These are phyloP conservation scores for Sequoia sempervirens DNA, from an alignment of 75 land plant genomes.

Conservation along the genomic window DNA sequence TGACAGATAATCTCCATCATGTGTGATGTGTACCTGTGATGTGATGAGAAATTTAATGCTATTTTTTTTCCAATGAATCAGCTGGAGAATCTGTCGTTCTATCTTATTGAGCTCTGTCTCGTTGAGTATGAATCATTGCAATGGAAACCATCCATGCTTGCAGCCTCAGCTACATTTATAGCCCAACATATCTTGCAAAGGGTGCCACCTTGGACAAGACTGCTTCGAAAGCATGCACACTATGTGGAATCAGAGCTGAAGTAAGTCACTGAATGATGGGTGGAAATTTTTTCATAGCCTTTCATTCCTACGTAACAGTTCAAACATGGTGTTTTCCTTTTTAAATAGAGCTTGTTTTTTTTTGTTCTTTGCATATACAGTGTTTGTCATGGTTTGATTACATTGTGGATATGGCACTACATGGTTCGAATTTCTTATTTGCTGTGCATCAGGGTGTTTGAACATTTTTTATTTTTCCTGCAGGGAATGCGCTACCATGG, in stretches of 20 bases:
- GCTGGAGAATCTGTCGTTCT: slow-evolving; percentile 78
- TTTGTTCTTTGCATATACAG: background rate
- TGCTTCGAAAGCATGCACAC: slow-evolving; percentile 57
- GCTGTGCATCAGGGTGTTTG: background rate
- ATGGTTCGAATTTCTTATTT: background rate
- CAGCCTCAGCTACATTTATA: slow-evolving; percentile 75
- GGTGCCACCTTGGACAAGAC: slow-evolving; percentile 55
- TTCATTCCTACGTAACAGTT: background rate
- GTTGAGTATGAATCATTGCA: slow-evolving; percentile 68
- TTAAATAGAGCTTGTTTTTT: no score
- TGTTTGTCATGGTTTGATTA: no score
- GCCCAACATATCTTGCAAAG: slow-evolving; percentile 50
- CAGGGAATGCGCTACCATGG: slow-evolving; percentile 65
- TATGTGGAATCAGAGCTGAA: slow-evolving; percentile 67
- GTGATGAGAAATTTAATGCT: background rate
- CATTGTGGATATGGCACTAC: background rate
- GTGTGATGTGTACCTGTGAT: background rate
- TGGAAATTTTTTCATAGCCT: background rate
- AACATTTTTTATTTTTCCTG: background rate
- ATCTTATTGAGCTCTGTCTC: slow-evolving; percentile 73
- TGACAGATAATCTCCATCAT: background rate
- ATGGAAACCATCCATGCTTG: slow-evolving; percentile 62
- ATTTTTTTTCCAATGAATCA: slow-evolving; percentile 18
- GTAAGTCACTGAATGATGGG: slow-evolving; percentile 17
- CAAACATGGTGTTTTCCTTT: background rate